These are phyloP conservation scores for Raffaelea arxii DNA, from an alignment of 2,329 filamentous ascomycete species.

Conservation along the genomic window DNA sequence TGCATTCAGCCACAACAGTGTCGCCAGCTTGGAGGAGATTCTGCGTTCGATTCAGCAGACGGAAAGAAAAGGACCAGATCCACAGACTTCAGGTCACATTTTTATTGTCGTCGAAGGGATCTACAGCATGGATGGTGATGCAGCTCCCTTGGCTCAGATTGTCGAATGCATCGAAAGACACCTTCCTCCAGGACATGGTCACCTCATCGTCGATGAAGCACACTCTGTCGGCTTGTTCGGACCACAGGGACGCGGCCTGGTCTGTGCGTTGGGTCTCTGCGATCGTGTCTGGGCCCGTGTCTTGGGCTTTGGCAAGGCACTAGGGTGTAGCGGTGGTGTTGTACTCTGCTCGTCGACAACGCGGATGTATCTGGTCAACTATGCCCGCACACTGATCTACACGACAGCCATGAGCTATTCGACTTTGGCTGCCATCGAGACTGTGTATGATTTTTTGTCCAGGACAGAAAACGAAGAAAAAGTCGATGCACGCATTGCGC, in stretches of 20 bases:
- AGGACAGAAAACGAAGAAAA: constrained; percentile 9
- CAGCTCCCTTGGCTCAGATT: constrained; percentile 53
- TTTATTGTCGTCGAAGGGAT: constrained; percentile 62
- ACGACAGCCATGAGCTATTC: constrained; percentile 60
- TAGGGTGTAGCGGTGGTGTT: constrained; percentile 23
- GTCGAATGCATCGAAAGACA: constrained; percentile 44
- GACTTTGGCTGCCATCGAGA: constrained; percentile 46
- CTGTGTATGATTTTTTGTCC: constrained; percentile 47
- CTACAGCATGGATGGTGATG: constrained; percentile 79
- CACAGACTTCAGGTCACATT: constrained; percentile 23
- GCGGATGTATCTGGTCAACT: constrained; percentile 48
- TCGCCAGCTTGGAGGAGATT: not conserved
- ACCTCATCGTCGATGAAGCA: constrained; percentile 59
- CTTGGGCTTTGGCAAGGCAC: not conserved
- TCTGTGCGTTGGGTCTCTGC: not conserved
- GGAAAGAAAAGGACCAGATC: no score
- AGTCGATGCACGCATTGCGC: constrained; percentile 37
- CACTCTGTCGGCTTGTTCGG: constrained; percentile 26
- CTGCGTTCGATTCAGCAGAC: not conserved
- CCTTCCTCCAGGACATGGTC: constrained; percentile 47
- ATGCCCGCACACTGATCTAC: constrained; percentile 66
- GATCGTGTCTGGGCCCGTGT: not conserved
- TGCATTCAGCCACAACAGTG: constrained; percentile 47
- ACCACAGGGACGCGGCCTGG: constrained; percentile 4
- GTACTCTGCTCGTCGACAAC: constrained; percentile 47